A percentile compares a stretch with the other conserved stretches of the same genome.
Evolutionary conservation across 192 early-diverging fungal genomes (phyloP).

Genomic region (Coemansia erecta): DNA sequence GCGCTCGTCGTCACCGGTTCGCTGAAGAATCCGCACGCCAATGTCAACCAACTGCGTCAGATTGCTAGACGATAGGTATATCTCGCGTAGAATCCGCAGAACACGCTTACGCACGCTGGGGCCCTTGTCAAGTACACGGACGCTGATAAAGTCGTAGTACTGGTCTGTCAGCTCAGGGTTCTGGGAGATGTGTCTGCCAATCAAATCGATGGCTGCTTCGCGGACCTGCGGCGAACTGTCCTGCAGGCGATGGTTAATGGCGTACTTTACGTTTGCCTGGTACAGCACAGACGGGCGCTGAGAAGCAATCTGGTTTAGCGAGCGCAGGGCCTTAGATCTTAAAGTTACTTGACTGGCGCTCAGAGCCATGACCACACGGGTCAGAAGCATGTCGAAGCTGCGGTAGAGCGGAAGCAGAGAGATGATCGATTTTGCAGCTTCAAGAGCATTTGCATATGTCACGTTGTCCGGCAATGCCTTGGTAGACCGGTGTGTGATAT

Average conservation of each 20-base stretch:
- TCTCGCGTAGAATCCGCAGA: constrained; percentile 72
- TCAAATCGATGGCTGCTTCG: constrained; percentile 86
- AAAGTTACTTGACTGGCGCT: constrained; percentile 66
- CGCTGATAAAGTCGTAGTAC: constrained; percentile 80
- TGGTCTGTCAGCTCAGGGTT: constrained; percentile 63
- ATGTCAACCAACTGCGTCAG: constrained; percentile 60
- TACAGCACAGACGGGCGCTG: constrained; percentile 66
- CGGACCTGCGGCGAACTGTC: constrained; percentile 84
- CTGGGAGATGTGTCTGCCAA: constrained; percentile 75
- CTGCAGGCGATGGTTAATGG: constrained; percentile 72
- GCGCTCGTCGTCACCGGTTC: constrained; percentile 68
- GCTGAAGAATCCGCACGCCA: constrained; percentile 65
- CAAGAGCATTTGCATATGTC: constrained; percentile 19
- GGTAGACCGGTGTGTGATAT: constrained; percentile 40
- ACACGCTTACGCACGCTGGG: constrained; percentile 85
- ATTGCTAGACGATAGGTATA: constrained; percentile 59
- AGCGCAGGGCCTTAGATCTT: constrained; percentile 73
- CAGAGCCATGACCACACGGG: constrained; percentile 62
- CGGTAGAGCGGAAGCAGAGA: constrained; percentile 60
- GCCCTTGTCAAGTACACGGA: constrained; percentile 82
- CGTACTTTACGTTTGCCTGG: constrained; percentile 61
- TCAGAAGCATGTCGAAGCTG: constrained; percentile 69
- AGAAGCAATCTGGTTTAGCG: constrained; percentile 72
- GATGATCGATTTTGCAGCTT: constrained; percentile 48
- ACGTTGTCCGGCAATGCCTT: constrained; percentile 20